phyloP scores from a whole-genome alignment of 495 filamentous ascomycete species.

The Neurospora sp. region DNA sequence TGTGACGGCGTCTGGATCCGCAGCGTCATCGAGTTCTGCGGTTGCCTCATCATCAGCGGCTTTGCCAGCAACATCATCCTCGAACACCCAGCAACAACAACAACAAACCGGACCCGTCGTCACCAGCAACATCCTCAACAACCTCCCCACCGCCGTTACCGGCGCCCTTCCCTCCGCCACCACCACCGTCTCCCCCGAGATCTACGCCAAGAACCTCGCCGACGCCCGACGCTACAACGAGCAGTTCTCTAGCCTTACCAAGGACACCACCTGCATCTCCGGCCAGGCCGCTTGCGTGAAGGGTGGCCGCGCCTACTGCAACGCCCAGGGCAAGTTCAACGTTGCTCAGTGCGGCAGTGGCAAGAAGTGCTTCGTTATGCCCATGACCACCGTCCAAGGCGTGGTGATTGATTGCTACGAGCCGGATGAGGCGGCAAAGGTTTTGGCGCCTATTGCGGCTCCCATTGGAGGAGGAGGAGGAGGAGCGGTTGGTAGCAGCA shows the following conservation, averaged over 20 bases:
- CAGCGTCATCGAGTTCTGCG: not conserved
- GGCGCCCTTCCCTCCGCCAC: constrained; percentile 18
- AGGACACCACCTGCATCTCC: constrained; percentile 23
- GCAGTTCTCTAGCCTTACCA: constrained; percentile 27
- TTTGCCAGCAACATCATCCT: not conserved
- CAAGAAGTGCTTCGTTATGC: constrained; percentile 30
- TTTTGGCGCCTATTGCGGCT: constrained; percentile 15
- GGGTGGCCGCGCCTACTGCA: constrained; percentile 24
- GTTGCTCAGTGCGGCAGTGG: constrained; percentile 17
- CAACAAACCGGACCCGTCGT: not conserved
- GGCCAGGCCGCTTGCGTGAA: constrained; percentile 34
- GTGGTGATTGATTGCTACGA: constrained; percentile 28
- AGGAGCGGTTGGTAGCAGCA: not conserved
- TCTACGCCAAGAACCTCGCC: constrained; percentile 25
- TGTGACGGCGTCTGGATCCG: not conserved
- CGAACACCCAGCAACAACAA: not conserved
- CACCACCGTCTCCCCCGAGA: constrained; percentile 23
- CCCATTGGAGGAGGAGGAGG: not conserved
- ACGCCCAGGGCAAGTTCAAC: constrained; percentile 19
- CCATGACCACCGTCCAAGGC: constrained; percentile 28
- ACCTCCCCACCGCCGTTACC: constrained; percentile 30
- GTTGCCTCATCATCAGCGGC: not conserved
- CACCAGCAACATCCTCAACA: constrained; percentile 19
- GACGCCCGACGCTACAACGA: constrained; percentile 28
- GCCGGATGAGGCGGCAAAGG: constrained; percentile 13